A percentile compares a stretch with the other conserved stretches of the same genome.
Evolutionary conservation across 345 rosid genomes (phyloP).

Genomic region (Limnanthes douglasii): DNA sequence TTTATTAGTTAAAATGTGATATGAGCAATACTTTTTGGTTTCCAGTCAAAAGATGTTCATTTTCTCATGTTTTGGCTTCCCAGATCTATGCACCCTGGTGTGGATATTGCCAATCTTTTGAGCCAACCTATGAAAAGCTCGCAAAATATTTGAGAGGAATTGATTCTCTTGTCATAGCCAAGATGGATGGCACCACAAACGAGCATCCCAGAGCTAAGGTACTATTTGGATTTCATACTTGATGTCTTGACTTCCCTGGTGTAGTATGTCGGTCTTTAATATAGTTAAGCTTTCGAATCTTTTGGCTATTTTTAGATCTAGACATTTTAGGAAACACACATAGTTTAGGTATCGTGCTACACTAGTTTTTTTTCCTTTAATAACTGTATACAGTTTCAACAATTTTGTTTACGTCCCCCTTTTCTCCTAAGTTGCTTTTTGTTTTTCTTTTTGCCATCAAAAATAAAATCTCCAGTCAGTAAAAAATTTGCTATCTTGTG

Average conservation of each 20-base stretch:
- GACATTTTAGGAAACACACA: too few relatives aligned
- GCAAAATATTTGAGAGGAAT: slow-evolving; percentile 71
- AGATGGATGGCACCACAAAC: slow-evolving; percentile 99
- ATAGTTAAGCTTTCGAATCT: not conserved
- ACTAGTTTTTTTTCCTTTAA: not conserved
- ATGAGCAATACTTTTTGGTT: slow-evolving; percentile 1
- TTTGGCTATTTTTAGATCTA: slow-evolving; percentile 1
- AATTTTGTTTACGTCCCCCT: too few relatives aligned
- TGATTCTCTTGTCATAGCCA: slow-evolving; percentile 75
- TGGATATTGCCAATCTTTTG: slow-evolving; percentile 91
- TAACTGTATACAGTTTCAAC: too few relatives aligned
- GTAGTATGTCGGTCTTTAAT: too few relatives aligned
- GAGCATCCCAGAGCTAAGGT: slow-evolving; percentile 99
- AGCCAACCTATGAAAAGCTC: slow-evolving; percentile 86
- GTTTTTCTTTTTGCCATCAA: too few relatives aligned
- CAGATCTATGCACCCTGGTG: slow-evolving; percentile 99
- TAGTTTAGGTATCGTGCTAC: not conserved
- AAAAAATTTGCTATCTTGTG: too few relatives aligned
- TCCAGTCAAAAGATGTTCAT: slow-evolving; percentile 2
- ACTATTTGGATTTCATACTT: slow-evolving; percentile 1
- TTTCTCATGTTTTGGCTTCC: not conserved
- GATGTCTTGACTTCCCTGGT: too few relatives aligned
- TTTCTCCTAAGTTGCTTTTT: slow-evolving; percentile 5
- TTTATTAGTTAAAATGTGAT: not conserved
- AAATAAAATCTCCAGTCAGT: too few relatives aligned